Evolutionary conservation across 306 rosid genomes (phyloP), one percentile per base, ranked within the genome.

Genomic region (Casuarina glauca): DNA sequence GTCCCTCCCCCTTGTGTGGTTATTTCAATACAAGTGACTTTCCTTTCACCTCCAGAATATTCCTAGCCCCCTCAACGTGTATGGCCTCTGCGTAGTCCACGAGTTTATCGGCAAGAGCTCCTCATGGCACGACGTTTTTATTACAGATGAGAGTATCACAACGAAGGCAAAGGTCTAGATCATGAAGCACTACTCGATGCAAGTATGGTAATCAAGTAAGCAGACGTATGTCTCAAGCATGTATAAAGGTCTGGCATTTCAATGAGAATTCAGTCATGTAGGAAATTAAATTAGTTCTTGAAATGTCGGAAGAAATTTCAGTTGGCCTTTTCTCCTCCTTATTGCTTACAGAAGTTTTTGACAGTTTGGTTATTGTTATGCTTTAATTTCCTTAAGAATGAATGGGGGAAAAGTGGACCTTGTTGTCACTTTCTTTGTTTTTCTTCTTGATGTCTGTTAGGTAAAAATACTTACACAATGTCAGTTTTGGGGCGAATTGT

Each of bases 1-100:
- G 89, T 94, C 60, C 89, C 98, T 4, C 97, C 97, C 9, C 90
- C 88, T 70, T 94, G 89, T 84, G 86, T 3, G 4, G 96, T 94
- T 12, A 91, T 90, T 81, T 94, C 98, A 9, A 94, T 97, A 76
- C 98, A 89, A 42, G 97, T 89, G 76, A 94, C 96, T 44, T 94
- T 94, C 72, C 95, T 90, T 38, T 97, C 98, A 6, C 93, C 98
- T 4, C 98, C 98, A 4, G 98, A 94, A 77, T 94, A 94, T 19
- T 97, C 86, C 36, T 94, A 94, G 43, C 32, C 98, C 98, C 72
- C 72, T 89, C 58, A 92, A 20, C 2, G 81, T 77, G 75, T 92
- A 92, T 0, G 98, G 90, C 58, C 78, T 78, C 84, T 88, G 95
- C 15, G 91, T 90, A 5, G 92, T 90, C 90, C 91, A 90, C 9